Evolutionary conservation across 2,329 filamentous ascomycete genomes (phyloP).

Genomic region (Monosporascus sp.): DNA sequence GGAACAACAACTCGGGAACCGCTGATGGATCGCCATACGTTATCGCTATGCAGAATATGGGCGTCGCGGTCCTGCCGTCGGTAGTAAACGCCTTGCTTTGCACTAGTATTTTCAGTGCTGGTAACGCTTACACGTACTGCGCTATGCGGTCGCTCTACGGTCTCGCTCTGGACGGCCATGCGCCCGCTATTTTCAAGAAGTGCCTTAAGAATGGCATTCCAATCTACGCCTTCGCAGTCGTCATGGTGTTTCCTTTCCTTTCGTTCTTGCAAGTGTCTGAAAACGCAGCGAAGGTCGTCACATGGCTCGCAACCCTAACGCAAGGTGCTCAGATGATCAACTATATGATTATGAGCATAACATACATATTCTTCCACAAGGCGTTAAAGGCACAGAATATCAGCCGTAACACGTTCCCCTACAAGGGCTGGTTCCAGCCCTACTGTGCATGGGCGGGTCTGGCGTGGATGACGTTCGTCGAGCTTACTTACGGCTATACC

Average conservation of each 20-base stretch:
- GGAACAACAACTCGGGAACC: slow-evolving; percentile 41
- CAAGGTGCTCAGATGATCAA: slow-evolving; percentile 46
- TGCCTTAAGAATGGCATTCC: slow-evolving; percentile 57
- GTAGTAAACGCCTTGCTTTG: slow-evolving; percentile 59
- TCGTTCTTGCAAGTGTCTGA: slow-evolving; percentile 41
- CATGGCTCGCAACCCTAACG: slow-evolving; percentile 33
- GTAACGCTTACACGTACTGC: slow-evolving; percentile 58
- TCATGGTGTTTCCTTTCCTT: slow-evolving; percentile 56
- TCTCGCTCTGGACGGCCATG: slow-evolving; percentile 51
- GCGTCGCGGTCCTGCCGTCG: slow-evolving; percentile 48
- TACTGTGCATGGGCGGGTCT: slow-evolving; percentile 47
- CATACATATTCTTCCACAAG: slow-evolving; percentile 53
- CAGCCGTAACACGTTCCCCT: slow-evolving; percentile 49
- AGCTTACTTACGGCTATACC: slow-evolving; percentile 51
- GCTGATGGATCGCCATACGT: slow-evolving; percentile 52
- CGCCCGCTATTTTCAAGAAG: slow-evolving; percentile 44
- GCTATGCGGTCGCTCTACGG: slow-evolving; percentile 57
- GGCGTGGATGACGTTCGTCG: slow-evolving; percentile 35
- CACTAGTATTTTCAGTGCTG: slow-evolving; percentile 54
- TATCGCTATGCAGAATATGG: slow-evolving; percentile 53
- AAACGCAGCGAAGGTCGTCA: slow-evolving; percentile 24
- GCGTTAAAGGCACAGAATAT: slow-evolving; percentile 46
- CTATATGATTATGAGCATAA: slow-evolving; percentile 55
- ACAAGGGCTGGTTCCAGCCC: slow-evolving; percentile 54
- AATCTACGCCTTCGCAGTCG: slow-evolving; percentile 54